These are phyloP conservation scores for Protea cynaroides DNA, from an alignment of 164 flowering plant species.

Conservation along the genomic window DNA sequence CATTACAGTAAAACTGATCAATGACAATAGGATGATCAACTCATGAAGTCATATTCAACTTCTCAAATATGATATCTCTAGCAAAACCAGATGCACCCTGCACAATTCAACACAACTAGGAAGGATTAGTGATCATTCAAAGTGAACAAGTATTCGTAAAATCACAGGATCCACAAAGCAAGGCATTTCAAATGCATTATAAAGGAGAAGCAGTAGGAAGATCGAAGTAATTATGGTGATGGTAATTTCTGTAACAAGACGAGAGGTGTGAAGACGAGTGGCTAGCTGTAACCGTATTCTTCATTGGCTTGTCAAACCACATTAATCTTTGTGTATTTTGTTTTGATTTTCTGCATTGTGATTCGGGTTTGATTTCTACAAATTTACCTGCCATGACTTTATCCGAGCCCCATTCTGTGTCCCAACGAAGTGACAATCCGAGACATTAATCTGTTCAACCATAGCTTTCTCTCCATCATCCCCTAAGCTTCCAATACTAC, in stretches of 20 bases:
- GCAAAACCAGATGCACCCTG: constrained; percentile 41
- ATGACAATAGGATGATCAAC: constrained; percentile 35
- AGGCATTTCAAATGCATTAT: neutral
- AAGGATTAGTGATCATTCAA: too few relatives aligned
- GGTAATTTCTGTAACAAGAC: too few relatives aligned
- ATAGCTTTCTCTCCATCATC: constrained; percentile 13
- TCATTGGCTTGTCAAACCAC: too few relatives aligned
- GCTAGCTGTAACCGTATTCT: too few relatives aligned
- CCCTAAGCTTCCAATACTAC: constrained; percentile 60
- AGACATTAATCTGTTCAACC: constrained; percentile 37
- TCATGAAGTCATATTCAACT: constrained; percentile 15
- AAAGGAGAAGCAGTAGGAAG: too few relatives aligned
- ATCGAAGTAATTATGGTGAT: too few relatives aligned
- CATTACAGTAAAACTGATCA: constrained; percentile 34
- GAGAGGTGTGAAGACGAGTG: too few relatives aligned
- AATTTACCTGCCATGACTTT: constrained; percentile 61
- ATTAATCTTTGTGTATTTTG: too few relatives aligned
- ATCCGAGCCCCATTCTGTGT: constrained; percentile 51
- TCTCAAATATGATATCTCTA: constrained; percentile 21
- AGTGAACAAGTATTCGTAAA: neutral
- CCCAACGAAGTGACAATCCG: constrained; percentile 17
- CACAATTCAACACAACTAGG: neutral
- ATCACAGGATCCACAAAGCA: neutral
- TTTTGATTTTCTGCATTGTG: too few relatives aligned
- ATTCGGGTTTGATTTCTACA: too few relatives aligned